Base-by-base conservation (phyloP, 2,329 filamentous ascomycete species). In the Penicillium hordei region DNA sequence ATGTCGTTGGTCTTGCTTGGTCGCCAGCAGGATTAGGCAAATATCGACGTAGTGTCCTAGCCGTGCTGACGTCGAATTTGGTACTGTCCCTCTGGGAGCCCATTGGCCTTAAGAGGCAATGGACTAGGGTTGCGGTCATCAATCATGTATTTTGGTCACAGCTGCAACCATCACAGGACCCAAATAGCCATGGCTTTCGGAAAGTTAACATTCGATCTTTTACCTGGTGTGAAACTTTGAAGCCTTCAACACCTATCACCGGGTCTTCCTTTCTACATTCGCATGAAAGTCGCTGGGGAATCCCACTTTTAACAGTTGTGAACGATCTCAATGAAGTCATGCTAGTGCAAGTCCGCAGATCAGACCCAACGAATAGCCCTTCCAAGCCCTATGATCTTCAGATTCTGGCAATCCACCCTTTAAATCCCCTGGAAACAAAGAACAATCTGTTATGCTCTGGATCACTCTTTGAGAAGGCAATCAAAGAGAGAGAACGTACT, bases 11-110 rank as follows among this genome's bases (percentile, higher is more conserved):
- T 2, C 65, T 86, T 23, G 72, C 77, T 9, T 87, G 85, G 85
- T 87, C 84, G 5, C 75, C 81, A 2, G 76, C 81, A 7, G 84
- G 84, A 2, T 70, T 86, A 39, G 83, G 77, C 19, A 79, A 78
- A 62, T 80, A 85, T 68, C 73, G 78, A 43, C 78, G 82, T 60
- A 83, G 79, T 64, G 78, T 80, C 8, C 76, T 87, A 29, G 82
- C 79, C 2, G 79, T 85, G 17, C 72, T 85, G 44, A 85, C 83
- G 0, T 79, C 83, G 3, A 86, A 84, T 61, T 70, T 85, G 54
- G 65, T 83, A 1, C 68, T 87, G 5, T 83, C 82, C 1, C 68
- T 87, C 9, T 87, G 83, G 79, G 80, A 82, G 48, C 75, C 79
- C 3, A 69, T 78, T 33, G 79, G 79, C 13, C 74, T 75, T 10